Conservation (phyloP, 257 asterid genomes). For the Haberlea rhodopensis region DNA sequence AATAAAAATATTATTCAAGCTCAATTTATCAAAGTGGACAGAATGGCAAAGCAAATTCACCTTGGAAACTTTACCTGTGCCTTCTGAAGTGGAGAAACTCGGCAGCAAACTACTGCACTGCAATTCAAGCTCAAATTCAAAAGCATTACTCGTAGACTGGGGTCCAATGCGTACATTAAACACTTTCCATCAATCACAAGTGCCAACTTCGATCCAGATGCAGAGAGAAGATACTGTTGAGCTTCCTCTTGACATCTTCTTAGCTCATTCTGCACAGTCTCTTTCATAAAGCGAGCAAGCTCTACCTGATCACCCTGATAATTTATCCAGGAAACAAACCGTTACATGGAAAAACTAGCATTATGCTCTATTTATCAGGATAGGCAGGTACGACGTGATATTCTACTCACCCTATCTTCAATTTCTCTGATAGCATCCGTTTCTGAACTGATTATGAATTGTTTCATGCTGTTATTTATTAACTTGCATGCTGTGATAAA, state of each 20-base stretch:
- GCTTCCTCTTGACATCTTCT: conserved; percentile 51
- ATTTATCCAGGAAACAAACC: conserved; percentile 23
- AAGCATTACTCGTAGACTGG: conserved; percentile 85
- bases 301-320: conserved; percentile 98
- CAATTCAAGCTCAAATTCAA: conserved; percentile 94
- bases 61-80: conserved; percentile 32
- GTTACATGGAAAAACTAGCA: no score
- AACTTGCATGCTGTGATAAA: conserved; percentile 75
- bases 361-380: conserved; percentile 14
- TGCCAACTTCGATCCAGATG: no score
- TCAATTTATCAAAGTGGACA: background rate
- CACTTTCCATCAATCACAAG: no score
- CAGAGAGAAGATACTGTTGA: no score
- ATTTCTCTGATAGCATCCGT: conserved; percentile 89
- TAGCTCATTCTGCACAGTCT: conserved; percentile 69
- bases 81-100: no score
- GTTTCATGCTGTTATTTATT: no score
- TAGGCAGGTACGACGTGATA: conserved; percentile 11
- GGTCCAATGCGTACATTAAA: no score
- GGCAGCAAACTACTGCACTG: conserved; percentile 93
- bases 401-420: conserved; percentile 73
- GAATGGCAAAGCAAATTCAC: conserved; percentile 14
- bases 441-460: conserved; percentile 85
- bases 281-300: conserved; percentile 91
- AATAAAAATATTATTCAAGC: no score